Percentiles rank a stretch among this genome's conserved stretches.
phyloP scores from a whole-genome alignment of 2,329 filamentous ascomycete species.

The Arthrobotrys musiformis region DNA sequence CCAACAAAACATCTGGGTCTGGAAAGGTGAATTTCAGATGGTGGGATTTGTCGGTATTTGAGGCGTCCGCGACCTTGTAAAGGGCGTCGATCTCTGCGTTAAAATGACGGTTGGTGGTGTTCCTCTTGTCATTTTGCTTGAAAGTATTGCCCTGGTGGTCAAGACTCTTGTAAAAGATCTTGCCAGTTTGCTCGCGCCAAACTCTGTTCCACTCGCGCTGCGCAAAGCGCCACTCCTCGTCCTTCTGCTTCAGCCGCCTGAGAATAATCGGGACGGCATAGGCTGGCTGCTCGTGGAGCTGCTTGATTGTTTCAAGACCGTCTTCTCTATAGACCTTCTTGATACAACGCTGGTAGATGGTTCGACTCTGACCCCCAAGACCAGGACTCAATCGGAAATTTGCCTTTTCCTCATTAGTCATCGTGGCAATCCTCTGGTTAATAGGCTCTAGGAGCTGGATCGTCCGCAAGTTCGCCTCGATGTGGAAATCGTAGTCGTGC shows the following conservation, averaged over 20 bases:
- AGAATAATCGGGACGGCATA: constrained; percentile 89
- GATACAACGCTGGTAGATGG: constrained; percentile 95
- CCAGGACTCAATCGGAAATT: constrained; percentile 82
- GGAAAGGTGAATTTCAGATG: constrained; percentile 73
- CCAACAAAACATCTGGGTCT: constrained; percentile 61
- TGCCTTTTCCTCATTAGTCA: constrained; percentile 77
- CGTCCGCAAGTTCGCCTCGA: constrained; percentile 92
- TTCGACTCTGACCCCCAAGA: constrained; percentile 90
- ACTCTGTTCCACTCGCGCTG: constrained; percentile 98
- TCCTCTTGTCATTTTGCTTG: constrained; percentile 88
- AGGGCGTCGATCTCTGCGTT: constrained; percentile 82
- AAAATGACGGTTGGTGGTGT: constrained; percentile 88
- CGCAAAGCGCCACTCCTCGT: constrained; percentile 96
- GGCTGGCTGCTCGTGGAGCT: constrained; percentile 85
- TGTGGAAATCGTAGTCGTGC: constrained; percentile 98
- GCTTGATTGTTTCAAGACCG: constrained; percentile 84
- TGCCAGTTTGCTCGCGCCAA: constrained; percentile 94
- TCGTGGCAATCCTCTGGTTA: constrained; percentile 85
- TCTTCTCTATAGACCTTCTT: constrained; percentile 94
- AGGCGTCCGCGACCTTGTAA: constrained; percentile 69
- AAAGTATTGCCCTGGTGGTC: constrained; percentile 95
- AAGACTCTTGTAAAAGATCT: constrained; percentile 93
- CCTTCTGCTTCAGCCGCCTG: constrained; percentile 90
- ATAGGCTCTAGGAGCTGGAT: constrained; percentile 96
- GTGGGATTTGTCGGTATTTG: constrained; percentile 73